Evolutionary conservation across 208 protist species (phyloP).

Genomic region (Kentomonas sorsogonicus): DNA sequence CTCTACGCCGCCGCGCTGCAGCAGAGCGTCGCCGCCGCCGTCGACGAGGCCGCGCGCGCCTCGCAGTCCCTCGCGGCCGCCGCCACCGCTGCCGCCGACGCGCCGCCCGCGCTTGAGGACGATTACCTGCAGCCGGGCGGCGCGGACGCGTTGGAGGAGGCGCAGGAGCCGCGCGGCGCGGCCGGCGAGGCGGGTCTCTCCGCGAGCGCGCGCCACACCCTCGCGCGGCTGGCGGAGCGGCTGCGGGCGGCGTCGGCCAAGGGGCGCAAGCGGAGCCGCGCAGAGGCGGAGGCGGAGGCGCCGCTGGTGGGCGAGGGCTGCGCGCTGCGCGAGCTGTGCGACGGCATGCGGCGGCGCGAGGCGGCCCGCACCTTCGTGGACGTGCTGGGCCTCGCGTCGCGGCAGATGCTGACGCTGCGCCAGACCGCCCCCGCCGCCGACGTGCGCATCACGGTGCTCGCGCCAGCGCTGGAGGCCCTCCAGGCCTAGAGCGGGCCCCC

Average conservation of each 20-base stretch:
- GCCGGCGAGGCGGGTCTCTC: constrained; percentile 23
- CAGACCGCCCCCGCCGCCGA: constrained; percentile 25
- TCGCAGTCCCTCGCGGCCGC: constrained; percentile 10
- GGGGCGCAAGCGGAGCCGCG: constrained; percentile 1
- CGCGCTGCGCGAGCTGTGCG: constrained; percentile 38
- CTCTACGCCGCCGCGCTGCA: constrained; percentile 32
- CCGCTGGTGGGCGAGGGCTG: constrained; percentile 31
- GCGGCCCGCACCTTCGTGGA: constrained; percentile 79
- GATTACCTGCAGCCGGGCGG: constrained; percentile 10
- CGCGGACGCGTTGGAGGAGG: constrained; percentile 16
- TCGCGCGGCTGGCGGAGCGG: constrained; percentile 42
- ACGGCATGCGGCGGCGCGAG: constrained; percentile 48
- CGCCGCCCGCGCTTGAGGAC: constrained; percentile 4
- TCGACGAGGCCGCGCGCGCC: constrained; percentile 19
- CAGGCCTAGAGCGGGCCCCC: constrained; percentile 13
- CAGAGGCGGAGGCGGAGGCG: constrained; percentile 9
- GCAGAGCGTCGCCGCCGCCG: constrained; percentile 23
- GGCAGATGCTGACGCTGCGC: constrained; percentile 42
- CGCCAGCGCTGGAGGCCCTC: constrained; percentile 22
- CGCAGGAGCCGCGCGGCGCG: constrained; percentile 3
- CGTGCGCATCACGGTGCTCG: constrained; percentile 42
- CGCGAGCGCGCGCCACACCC: constrained; percentile 31
- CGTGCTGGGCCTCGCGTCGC: constrained; percentile 68
- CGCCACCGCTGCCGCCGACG: constrained; percentile 2
- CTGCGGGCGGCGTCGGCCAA: not conserved